Conservation (phyloP, 768 basidiomycete species). For the Phaffia australis region DNA sequence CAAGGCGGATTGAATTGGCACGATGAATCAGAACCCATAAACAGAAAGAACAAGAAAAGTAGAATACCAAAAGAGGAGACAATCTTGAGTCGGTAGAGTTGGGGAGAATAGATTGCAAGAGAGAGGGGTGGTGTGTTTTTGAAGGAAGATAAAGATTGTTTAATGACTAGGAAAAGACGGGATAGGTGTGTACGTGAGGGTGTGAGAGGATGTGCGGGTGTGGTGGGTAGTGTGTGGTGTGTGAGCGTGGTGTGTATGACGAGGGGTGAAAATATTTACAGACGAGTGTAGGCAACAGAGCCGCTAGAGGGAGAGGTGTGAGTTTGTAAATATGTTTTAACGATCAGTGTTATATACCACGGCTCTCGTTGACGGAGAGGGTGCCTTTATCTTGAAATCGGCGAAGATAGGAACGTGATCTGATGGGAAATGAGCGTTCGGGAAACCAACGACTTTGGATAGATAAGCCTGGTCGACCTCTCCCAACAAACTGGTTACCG, state of each 20-base stretch:
- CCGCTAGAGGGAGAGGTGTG: background rate
- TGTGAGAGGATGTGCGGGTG: too few relatives aligned
- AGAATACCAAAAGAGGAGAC: background rate
- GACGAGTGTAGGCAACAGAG: background rate
- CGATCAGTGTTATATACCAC: slow-evolving; percentile 17
- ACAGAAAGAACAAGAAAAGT: slow-evolving; percentile 6
- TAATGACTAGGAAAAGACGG: background rate
- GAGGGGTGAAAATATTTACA: background rate
- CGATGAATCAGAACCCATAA: background rate
- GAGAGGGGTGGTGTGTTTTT: background rate
- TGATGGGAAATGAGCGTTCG: slow-evolving; percentile 90
- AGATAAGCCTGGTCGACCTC: slow-evolving; percentile 77
- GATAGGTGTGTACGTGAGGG: background rate
- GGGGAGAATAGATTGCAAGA: background rate
- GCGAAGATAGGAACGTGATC: slow-evolving; percentile 41
- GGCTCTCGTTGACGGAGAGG: slow-evolving; percentile 12
- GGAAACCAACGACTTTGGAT: slow-evolving; percentile 88
- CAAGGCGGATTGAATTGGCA: background rate
- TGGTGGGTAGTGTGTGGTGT: too few relatives aligned
- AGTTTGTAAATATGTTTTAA: background rate
- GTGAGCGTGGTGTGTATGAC: background rate
- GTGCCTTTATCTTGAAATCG: slow-evolving; percentile 21
- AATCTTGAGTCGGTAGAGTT: background rate
- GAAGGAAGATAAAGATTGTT: background rate
- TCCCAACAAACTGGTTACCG: slow-evolving; percentile 71